Base-by-base conservation (phyloP, 768 basidiomycete genomes). In the Leucosporidium scottii region DNA sequence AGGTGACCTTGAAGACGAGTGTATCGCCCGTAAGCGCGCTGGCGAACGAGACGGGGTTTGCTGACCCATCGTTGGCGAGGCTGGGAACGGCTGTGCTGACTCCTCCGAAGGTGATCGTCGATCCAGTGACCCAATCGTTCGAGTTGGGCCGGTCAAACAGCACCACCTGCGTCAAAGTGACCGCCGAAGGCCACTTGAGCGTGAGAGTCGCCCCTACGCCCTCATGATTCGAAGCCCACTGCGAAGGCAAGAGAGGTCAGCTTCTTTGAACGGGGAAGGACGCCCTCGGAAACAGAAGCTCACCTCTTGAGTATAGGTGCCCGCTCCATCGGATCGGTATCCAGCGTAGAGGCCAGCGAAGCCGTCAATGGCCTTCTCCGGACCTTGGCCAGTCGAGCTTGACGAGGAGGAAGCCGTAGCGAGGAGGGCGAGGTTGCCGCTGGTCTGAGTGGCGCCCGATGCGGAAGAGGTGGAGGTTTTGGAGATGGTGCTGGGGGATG, bases 1-100 rank as follows among this genome's bases (percentile, higher is more conserved):
- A 39, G 1, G 72, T 73, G 18, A 73, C 64, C 25, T 51, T 31
- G 61, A 73, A 64, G 21, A 60, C 56, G 47, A 73, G 51, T 25
- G 65, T 55, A 21, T 36, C n/a, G 23, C n/a, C 28, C 23, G n/a
- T 39, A 10, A 25, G 39, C 6, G 39, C 39, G 15, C 21, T 34
- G 12, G 30, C 39, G 39, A 44, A 44, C 2, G 39, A 2, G 39
- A 44, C 30, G 13, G 55, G 10, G 30, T 18, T 8, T 5, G 8
- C 39, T 44, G 39, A 44, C 15, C 39, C 39, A 44, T 44, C 39
- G 39, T 44, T 44, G 39, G 6, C 15, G 39, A 44, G 39, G 39
- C 39, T 44, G 10, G 39, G 15, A 2, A 44, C 39, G 8, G 10
- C 15, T 2, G 39, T 44, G 50, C 51, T 57, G 17, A 65, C 71